A percentile compares a stretch with the other conserved stretches of the same genome.
These are phyloP conservation scores for Termitomyces sp. DNA, from an alignment of 768 basidiomycete species.

Conservation along the genomic window DNA sequence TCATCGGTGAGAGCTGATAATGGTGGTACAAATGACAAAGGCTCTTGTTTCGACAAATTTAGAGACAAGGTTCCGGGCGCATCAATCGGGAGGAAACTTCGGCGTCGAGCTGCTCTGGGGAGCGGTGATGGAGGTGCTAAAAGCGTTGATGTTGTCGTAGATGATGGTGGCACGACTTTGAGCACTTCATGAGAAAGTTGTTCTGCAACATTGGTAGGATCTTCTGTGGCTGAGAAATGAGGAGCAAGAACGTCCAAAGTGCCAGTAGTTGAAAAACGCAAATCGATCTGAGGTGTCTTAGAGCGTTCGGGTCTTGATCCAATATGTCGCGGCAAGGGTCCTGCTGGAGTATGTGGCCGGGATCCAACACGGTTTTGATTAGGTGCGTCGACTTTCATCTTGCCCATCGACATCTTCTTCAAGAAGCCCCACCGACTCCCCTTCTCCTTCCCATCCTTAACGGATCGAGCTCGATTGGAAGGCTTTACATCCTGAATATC, in stretches of 20 bases:
- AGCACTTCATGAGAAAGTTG: conserved; percentile 25
- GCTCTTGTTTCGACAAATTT: conserved; percentile 60
- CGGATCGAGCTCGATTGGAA: conserved; percentile 17
- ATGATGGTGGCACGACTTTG: conserved; percentile 17
- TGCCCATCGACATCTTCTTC: conserved; percentile 98
- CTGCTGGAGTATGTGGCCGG: conserved; percentile 28
- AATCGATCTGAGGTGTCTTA: conserved; percentile 59
- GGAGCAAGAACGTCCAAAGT: conserved; percentile 46
- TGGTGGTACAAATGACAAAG: conserved; percentile 56
- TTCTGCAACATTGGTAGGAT: conserved; percentile 20
- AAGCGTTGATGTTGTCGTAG: conserved; percentile 28
- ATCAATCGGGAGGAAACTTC: conserved; percentile 89
- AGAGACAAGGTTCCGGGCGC: conserved; percentile 48
- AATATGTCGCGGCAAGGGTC: conserved; percentile 21
- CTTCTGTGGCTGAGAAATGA: conserved; percentile 26
- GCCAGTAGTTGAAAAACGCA: conserved; percentile 72
- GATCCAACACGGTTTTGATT: conserved; percentile 27
- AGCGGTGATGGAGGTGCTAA: conserved; percentile 42
- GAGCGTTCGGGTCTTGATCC: conserved; percentile 28
- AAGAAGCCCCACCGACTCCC: conserved; percentile 89
- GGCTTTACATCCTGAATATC: conserved; percentile 19
- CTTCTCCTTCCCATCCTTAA: conserved; percentile 52
- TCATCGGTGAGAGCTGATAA: conserved; percentile 40
- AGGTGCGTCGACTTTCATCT: conserved; percentile 67
- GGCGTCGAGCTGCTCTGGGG: conserved; percentile 60